Conservation (phyloP, 164 flowering plant genomes). For the Malania oleifera region DNA sequence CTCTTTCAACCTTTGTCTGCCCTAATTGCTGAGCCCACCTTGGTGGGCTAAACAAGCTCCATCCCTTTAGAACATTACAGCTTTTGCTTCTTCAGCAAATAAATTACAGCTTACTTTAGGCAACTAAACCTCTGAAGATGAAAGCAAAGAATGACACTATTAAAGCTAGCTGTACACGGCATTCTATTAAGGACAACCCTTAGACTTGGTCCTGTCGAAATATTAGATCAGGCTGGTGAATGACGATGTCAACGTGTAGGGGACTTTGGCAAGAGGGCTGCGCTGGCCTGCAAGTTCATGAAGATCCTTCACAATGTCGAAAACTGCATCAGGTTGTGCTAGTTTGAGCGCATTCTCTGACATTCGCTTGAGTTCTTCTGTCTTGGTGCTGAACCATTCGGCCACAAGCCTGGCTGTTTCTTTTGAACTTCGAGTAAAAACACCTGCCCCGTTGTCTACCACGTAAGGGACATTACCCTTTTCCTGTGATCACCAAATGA, state of each 20-base stretch:
- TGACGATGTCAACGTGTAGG: slow-evolving; percentile 65
- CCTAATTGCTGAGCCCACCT: no score
- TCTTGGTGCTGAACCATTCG: slow-evolving; percentile 85
- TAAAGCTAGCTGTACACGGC: slow-evolving; percentile 31
- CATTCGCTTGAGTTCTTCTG: slow-evolving; percentile 70
- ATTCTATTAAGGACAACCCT: background rate
- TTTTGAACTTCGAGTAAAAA: slow-evolving; percentile 75
- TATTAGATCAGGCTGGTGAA: slow-evolving; percentile 55
- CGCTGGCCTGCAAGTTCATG: slow-evolving; percentile 65
- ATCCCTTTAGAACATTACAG: background rate
- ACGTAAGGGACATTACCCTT: slow-evolving; percentile 95
- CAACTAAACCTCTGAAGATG: slow-evolving; percentile 15
- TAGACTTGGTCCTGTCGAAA: background rate
- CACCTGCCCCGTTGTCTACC: slow-evolving; percentile 93
- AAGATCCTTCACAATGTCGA: slow-evolving; percentile 88
- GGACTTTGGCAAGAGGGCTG: slow-evolving; percentile 59
- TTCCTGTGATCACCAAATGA: slow-evolving; percentile 44
- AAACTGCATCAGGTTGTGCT: slow-evolving; percentile 94
- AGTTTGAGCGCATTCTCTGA: slow-evolving; percentile 80
- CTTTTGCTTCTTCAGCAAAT: background rate
- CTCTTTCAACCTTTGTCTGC: no score
- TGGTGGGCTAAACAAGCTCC: background rate
- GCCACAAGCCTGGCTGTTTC: slow-evolving; percentile 79
- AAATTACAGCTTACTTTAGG: slow-evolving; percentile 10
- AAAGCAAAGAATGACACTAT: slow-evolving; percentile 37